Evolutionary conservation across 2,329 filamentous ascomycete genomes (phyloP), one percentile per base, ranked within the genome.

Genomic region (Colletotrichum nymphaeae): DNA sequence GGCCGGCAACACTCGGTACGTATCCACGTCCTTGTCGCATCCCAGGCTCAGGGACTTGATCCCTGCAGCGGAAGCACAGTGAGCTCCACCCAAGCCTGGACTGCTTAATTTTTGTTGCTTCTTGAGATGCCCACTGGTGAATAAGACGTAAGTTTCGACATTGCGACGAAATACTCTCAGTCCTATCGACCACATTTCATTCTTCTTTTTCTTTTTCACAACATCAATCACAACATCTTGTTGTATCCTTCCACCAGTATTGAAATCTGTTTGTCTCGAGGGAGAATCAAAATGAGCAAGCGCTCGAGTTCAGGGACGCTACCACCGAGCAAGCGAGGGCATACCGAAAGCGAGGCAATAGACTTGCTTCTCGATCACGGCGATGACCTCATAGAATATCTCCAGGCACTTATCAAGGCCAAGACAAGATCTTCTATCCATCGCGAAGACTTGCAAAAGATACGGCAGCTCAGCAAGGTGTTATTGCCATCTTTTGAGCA

Each of bases 351-450:
- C 67, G 74, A 78, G 5, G 79, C 81, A 1, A 63, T 85, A 11
- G 75, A 75, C 8, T 58, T 78, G 22, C 75, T 84, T 9, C 73
- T 82, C 22, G 75, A 79, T 5, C 80, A 83, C 73, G 82, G 82
- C 14, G 80, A 86, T 70, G 81, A 82, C 49, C 77, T 88, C 19
- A 79, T 85, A 12, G 77, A 79, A 57, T 83, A 82, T 65, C 79
- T 86, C 3, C 78, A 83, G 37, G 77, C 80, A 11, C 75, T 86
- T 9, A 82, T 81, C 62, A 67, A 78, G 63, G 78, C 57, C 6
- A 49, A 53, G 22, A 66, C 53, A 22, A 32, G 11, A 5, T 35
- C 52, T 19, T 53, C 52, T 11, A 8, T 22, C 22, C 37, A 55
- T 52, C 32, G 19, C n/a, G 60, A 67, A 1, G 65, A 55, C 22